These are phyloP conservation scores for Mycena indigotica DNA, from an alignment of 768 basidiomycete species.

Conservation along the genomic window DNA sequence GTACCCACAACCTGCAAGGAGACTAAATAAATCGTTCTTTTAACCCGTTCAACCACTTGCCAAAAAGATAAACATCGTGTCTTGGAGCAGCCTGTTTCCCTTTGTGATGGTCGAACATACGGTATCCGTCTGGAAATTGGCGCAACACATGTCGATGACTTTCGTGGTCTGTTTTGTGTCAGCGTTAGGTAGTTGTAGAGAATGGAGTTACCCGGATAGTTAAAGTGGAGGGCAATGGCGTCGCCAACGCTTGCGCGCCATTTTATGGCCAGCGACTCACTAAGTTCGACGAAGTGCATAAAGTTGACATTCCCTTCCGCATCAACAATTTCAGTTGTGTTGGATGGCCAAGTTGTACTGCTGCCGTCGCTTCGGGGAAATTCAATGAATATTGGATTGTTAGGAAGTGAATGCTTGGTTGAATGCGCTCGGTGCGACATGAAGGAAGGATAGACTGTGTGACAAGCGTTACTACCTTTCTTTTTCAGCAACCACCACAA, in stretches of 20 bases:
- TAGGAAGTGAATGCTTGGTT: conserved; percentile 44
- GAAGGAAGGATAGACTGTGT: background rate
- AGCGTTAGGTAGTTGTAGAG: background rate
- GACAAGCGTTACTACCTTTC: background rate
- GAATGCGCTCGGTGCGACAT: conserved; percentile 23
- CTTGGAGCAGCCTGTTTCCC: conserved; percentile 55
- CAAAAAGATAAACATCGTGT: conserved; percentile 79
- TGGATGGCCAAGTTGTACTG: conserved; percentile 53
- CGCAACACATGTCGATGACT: conserved; percentile 49
- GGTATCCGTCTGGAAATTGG: conserved; percentile 68
- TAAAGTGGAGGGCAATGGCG: conserved; percentile 46
- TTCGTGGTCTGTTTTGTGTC: background rate
- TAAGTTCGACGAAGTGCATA: conserved; percentile 56
- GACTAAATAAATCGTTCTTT: background rate
- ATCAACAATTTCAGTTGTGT: conserved; percentile 56
- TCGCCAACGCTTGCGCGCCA: conserved; percentile 56
- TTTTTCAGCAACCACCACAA: background rate
- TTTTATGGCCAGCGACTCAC: conserved; percentile 53
- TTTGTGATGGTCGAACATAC: conserved; percentile 76
- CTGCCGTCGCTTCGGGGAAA: conserved; percentile 68
- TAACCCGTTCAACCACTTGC: conserved; percentile 39
- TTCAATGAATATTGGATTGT: conserved; percentile 56
- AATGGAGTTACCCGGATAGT: conserved; percentile 48
- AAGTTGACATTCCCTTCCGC: conserved; percentile 69
- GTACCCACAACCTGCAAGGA: conserved; percentile 38